Conservation (phyloP, 306 rosid genomes). For the Prunus salicina region DNA sequence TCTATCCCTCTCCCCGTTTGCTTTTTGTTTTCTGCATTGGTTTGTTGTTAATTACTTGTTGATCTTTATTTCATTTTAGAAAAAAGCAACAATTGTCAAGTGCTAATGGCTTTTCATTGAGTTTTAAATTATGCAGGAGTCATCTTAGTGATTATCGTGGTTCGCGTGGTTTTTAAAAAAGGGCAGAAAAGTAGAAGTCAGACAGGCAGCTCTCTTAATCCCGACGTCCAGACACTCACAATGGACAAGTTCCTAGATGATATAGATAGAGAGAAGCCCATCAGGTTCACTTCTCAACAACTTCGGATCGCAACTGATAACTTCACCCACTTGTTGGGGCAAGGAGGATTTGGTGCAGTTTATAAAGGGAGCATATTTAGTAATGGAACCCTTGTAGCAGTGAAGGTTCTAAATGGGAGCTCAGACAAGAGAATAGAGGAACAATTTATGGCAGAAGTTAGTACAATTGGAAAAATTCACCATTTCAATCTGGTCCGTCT, state of each 20-base stretch:
- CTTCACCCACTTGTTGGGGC: conserved; percentile 13
- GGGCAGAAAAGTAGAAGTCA: neutral
- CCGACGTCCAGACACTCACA: neutral
- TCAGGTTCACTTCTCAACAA: conserved; percentile 1
- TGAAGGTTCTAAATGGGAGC: conserved; percentile 34
- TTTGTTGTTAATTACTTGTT: too few relatives aligned
- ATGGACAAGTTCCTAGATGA: conserved; percentile 43
- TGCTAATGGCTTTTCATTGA: neutral
- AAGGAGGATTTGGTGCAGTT: conserved; percentile 41
- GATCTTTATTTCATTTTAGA: too few relatives aligned
- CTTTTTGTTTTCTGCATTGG: too few relatives aligned
- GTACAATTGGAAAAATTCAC: conserved; percentile 27
- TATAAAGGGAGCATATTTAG: conserved; percentile 28
- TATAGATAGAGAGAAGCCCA: conserved; percentile 39
- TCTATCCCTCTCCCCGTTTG: too few relatives aligned
- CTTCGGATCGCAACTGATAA: neutral
- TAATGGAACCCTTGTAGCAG: conserved; percentile 32
- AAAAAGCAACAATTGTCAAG: too few relatives aligned
- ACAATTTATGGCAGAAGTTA: conserved; percentile 34
- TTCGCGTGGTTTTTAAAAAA: accelerated
- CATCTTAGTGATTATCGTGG: accelerated
- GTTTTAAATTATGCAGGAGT: neutral
- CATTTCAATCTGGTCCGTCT: conserved; percentile 46
- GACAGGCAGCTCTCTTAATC: neutral
- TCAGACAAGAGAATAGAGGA: conserved; percentile 29